Base-by-base conservation (phyloP, 495 filamentous ascomycete genomes). In the Penicillium taxi region DNA sequence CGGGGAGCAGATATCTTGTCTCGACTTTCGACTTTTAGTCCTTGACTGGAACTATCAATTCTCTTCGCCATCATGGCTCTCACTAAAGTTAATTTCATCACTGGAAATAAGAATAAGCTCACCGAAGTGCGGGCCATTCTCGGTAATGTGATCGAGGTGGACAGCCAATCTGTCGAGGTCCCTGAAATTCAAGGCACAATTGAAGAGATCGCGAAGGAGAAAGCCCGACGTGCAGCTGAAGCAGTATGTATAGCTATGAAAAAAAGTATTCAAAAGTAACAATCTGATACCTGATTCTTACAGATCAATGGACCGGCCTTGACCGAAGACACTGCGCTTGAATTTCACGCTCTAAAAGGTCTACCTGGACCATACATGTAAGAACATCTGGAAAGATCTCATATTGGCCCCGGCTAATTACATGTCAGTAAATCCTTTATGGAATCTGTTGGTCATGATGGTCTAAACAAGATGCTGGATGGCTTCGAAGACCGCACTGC, bases 331-430 rank as follows among this genome's bases (percentile, higher is more conserved):
- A 96, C 91, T 9, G 86, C 83, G 50, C 70, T 99, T 18, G 89
- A 86, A 64, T 99, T 96, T 62, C 79, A 84, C 53, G 88, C 88
- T 7, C 66, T 95, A 32, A 76, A 84, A 43, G 88, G 85, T 9
- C 68, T 99, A 25, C 91, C 91, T n/a, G 91, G 91, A 2, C 88
- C 91, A 18, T 99, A 99, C 58, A 89, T 99, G 90, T 96, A 68
- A 29, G 77, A 20, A 12, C 12, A 12, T 19, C 23, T 24, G 22
- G 11, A 24, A 5, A n/a, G n/a, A n/a, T n/a, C n/a, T n/a, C n/a
- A n/a, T n/a, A n/a, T n/a, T n/a, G n/a, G n/a, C n/a, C n/a, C n/a
- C n/a, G 8, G 11, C 37, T 32, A 32, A 31, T 23, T 11, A 24
- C 8, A 9, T 3, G 17, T 7, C 48, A 93, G 90, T 39, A 98